phyloP scores from a whole-genome alignment of 306 rosid genomes.

The Cyamopsis tetragonoloba region DNA sequence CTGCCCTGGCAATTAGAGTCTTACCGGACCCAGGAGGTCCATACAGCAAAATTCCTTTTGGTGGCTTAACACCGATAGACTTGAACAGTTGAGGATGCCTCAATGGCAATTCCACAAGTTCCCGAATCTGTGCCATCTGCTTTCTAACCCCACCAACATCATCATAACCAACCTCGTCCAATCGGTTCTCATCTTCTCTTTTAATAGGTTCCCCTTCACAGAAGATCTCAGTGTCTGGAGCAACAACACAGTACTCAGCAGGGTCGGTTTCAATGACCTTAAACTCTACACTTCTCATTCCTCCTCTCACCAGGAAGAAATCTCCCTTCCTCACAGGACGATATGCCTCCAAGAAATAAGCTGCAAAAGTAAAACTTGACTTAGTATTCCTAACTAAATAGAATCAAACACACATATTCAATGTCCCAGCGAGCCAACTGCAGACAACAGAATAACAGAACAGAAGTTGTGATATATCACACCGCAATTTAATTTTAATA shows the following conservation, averaged over 20 bases:
- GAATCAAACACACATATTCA: background rate
- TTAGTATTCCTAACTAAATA: background rate
- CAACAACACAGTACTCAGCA: constrained; percentile 59
- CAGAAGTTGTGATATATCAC: background rate
- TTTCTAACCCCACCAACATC: constrained; percentile 72
- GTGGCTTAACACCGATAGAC: constrained; percentile 72
- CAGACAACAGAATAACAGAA: background rate
- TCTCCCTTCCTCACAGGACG: constrained; percentile 72
- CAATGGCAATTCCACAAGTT: constrained; percentile 61
- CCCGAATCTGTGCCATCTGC: constrained; percentile 74
- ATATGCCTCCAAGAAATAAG: constrained; percentile 66
- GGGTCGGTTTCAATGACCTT: constrained; percentile 71
- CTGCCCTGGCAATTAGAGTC: constrained; percentile 62
- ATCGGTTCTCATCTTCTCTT: constrained; percentile 64
- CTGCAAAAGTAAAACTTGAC: constrained; percentile 29
- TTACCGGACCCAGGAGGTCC: constrained; percentile 74
- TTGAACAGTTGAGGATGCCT: constrained; percentile 69
- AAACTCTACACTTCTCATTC: constrained; percentile 71
- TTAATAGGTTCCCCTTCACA: constrained; percentile 60
- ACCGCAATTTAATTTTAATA: background rate
- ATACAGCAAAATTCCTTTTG: constrained; percentile 63
- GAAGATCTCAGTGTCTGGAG: constrained; percentile 63
- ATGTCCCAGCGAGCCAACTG: background rate
- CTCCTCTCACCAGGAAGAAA: constrained; percentile 63
- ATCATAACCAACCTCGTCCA: constrained; percentile 65